Percentiles rank a stretch among this genome's conserved stretches.
phyloP scores from a whole-genome alignment of 2,329 filamentous ascomycete species.

The Akanthomyces lecanii region DNA sequence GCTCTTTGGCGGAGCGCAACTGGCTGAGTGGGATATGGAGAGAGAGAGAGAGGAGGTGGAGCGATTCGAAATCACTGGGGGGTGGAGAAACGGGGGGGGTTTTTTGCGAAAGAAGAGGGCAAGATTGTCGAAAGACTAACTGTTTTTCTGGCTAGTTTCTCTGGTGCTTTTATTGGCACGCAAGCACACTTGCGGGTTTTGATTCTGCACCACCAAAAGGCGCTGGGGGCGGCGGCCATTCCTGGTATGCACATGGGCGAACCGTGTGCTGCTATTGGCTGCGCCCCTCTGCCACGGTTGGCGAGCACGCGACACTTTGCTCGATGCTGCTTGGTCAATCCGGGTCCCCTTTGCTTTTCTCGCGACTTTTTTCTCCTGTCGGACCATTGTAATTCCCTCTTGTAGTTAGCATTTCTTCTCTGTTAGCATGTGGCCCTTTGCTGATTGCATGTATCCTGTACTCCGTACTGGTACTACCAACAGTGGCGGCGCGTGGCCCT shows the following conservation, averaged over 20 bases:
- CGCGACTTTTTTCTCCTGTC: slow-evolving; percentile 1
- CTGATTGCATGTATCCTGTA: background rate
- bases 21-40: no score
- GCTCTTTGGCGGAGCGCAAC: no score
- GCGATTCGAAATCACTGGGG: no score
- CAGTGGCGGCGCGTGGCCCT: background rate
- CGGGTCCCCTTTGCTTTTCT: slow-evolving; percentile 10
- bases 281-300: slow-evolving; percentile 17
- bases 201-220: no score
- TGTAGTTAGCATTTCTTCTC: background rate
- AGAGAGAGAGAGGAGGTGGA: no score
- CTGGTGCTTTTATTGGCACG: no score
- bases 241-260: slow-evolving; percentile 5
- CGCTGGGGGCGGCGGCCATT: background rate
- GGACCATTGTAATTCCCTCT: background rate
- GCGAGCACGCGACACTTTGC: slow-evolving; percentile 41
- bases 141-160: no score
- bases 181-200: no score
- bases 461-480: background rate
- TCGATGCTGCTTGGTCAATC: slow-evolving; percentile 42
- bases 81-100: no score
- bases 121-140: no score
- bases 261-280: slow-evolving; percentile 31
- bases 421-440: background rate
- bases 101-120: no score